A percentile compares a stretch with the other conserved stretches of the same genome.
Evolutionary conservation across 257 asterid genomes (phyloP).

Genomic region (Plectranthus barbatus): DNA sequence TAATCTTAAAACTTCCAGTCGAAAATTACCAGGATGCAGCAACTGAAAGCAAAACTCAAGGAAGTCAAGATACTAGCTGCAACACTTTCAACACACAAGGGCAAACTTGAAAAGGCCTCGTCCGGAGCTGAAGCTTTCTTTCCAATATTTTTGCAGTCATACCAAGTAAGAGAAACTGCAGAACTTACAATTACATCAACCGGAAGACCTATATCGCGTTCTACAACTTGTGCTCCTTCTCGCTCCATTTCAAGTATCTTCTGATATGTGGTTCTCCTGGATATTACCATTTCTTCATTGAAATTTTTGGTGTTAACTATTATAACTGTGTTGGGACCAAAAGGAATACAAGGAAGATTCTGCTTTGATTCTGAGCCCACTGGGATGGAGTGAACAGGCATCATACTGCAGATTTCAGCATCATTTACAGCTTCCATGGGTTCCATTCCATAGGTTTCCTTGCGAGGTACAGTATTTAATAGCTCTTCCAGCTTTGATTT

Average conservation of each 20-base stretch:
- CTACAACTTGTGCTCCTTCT: conserved; percentile 77
- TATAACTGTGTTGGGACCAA: conserved; percentile 37
- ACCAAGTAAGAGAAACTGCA: conserved; percentile 84
- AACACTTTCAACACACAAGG: conserved; percentile 78
- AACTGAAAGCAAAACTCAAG: conserved; percentile 83
- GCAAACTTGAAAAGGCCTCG: conserved; percentile 72
- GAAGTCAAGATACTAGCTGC: conserved; percentile 79
- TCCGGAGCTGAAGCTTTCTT: conserved; percentile 75
- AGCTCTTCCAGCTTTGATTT: conserved; percentile 42
- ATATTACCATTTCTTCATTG: conserved; percentile 78
- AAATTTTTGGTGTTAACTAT: conserved; percentile 78
- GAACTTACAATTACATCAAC: conserved; percentile 72
- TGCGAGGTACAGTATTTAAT: conserved; percentile 43
- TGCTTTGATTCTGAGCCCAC: conserved; percentile 38
- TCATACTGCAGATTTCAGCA: conserved; percentile 32
- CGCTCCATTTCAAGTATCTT: conserved; percentile 82
- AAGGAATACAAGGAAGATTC: conserved; percentile 30
- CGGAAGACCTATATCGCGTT: conserved; percentile 74
- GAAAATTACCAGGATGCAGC: conserved; percentile 85
- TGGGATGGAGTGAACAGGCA: conserved; percentile 34
- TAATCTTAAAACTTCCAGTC: conserved; percentile 15
- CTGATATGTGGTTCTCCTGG: conserved; percentile 88
- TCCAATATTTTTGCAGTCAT: conserved; percentile 70
- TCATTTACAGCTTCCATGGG: conserved; percentile 29
- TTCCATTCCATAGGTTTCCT: conserved; percentile 30